phyloP scores from a whole-genome alignment of 83 land plant species.

The Diphasiastrum complanatum region DNA sequence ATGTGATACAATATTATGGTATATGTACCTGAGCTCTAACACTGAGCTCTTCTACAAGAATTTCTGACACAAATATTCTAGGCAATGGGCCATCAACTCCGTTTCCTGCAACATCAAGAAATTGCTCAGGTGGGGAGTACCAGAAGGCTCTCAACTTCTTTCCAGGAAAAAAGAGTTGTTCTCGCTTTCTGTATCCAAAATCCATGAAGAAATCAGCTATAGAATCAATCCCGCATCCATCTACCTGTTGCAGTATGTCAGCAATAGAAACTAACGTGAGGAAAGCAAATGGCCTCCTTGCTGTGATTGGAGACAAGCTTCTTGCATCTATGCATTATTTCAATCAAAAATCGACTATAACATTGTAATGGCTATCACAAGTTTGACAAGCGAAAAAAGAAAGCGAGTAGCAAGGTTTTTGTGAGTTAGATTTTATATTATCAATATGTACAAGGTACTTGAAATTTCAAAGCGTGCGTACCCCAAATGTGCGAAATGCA shows the following conservation, averaged over 20 bases:
- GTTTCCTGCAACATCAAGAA: conserved; percentile 36
- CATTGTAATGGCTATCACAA: neutral
- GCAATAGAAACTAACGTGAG: neutral
- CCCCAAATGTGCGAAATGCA: conserved; percentile 97
- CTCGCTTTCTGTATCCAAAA: conserved; percentile 65
- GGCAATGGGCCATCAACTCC: conserved; percentile 83
- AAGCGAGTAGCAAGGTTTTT: neutral
- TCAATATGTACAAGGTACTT: neutral
- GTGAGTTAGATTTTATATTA: neutral
- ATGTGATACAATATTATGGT: too few species aligned
- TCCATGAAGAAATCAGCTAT: conserved; percentile 76
- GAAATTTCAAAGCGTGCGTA: conserved; percentile 18
- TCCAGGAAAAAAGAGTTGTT: conserved; percentile 83
- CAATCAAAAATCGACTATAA: neutral
- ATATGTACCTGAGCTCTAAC: conserved; percentile 65
- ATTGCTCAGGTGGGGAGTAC: conserved; percentile 73
- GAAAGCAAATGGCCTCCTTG: too few species aligned
- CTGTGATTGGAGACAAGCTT: too few species aligned
- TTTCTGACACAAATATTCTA: conserved; percentile 90
- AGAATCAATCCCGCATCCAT: conserved; percentile 89
- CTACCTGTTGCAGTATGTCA: conserved; percentile 66
- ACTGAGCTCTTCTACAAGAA: conserved; percentile 83
- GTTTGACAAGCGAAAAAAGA: too few species aligned
- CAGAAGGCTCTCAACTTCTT: conserved; percentile 88
- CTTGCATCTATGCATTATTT: neutral